Evolutionary conservation across 441 rosid genomes (phyloP), one percentile per base, ranked within the genome.

Genomic region (Erodium moschatum): DNA sequence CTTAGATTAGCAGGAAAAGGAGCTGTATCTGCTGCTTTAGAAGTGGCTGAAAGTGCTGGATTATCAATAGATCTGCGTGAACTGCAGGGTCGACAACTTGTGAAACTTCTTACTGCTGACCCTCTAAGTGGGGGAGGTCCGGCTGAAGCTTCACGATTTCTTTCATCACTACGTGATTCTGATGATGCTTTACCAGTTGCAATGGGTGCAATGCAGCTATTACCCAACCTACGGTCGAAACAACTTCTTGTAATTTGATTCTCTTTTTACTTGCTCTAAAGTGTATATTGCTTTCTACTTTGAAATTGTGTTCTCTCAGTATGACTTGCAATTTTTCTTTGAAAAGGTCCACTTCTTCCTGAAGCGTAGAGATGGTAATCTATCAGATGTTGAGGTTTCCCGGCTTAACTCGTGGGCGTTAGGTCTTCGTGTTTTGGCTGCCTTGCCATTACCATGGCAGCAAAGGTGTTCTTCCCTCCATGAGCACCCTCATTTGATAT

Each of bases 61-160:
- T 84, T 94, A 72, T 86, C 99, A 72, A 83, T 75, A 80, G 92
- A 89, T 79, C 76, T 94, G 84, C 84, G 97, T 79, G 99, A 94
- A 81, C 82, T 94, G 73, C 97, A 91, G 81, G 96, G 97, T 74
- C 82, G 96, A 67, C 99, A 94, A 68, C 97, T 94, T 78, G 99
- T 94, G 82, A 94, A 91, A 81, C 97, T 91, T 86, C 90, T 94
- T 31, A 94, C 96, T 68, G 89, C 94, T 68, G 97, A 94, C 74
- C 99, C 99, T 74, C 92, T 94, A 70, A 94, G 77, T 77, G 99
- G 99, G 63, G 99, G 99, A 70, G 99, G 97, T 79, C 99, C 99
- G 72, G 96, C 99, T n/a, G 97, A 94, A 87, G 99, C 99, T 33
- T 94, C 99, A 50, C 91, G 99, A 66, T 94, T 94, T 84, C 85